A percentile compares a stretch with the other conserved stretches of the same genome.
Evolutionary conservation across 306 rosid genomes (phyloP).

Genomic region (Castanea mollissima): DNA sequence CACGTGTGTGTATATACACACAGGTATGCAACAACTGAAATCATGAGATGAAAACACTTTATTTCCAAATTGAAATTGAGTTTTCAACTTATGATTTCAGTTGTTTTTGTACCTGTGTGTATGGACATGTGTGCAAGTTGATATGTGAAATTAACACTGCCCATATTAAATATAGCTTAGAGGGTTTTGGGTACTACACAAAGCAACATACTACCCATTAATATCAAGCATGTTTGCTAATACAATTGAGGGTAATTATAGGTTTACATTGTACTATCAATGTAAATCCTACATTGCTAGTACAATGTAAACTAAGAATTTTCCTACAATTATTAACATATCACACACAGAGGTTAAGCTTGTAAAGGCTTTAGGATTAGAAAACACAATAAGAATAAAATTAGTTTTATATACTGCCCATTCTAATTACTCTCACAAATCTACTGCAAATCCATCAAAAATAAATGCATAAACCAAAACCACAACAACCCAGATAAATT

Average conservation of each 20-base stretch:
- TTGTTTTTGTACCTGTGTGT: too few relatives aligned
- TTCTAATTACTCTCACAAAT: not conserved
- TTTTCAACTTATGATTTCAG: too few relatives aligned
- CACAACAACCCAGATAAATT: not conserved
- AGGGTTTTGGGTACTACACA: not conserved
- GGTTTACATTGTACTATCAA: too few relatives aligned
- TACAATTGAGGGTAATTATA: not conserved
- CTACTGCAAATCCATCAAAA: not conserved
- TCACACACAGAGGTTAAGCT: not conserved
- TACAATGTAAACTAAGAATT: too few relatives aligned
- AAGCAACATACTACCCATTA: not conserved
- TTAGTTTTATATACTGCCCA: not conserved
- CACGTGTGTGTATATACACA: too few relatives aligned
- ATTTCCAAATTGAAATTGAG: too few relatives aligned
- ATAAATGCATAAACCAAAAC: not conserved
- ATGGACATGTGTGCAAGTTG: too few relatives aligned
- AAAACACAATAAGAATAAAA: not conserved
- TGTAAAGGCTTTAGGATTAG: not conserved
- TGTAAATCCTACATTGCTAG: too few relatives aligned
- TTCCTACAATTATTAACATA: too few relatives aligned
- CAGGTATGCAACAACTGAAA: too few relatives aligned
- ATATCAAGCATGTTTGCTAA: not conserved
- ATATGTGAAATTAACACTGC: too few relatives aligned
- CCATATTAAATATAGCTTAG: not conserved
- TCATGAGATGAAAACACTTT: too few relatives aligned